Conservation (phyloP, 306 rosid species). For the Crotalaria pallida region DNA sequence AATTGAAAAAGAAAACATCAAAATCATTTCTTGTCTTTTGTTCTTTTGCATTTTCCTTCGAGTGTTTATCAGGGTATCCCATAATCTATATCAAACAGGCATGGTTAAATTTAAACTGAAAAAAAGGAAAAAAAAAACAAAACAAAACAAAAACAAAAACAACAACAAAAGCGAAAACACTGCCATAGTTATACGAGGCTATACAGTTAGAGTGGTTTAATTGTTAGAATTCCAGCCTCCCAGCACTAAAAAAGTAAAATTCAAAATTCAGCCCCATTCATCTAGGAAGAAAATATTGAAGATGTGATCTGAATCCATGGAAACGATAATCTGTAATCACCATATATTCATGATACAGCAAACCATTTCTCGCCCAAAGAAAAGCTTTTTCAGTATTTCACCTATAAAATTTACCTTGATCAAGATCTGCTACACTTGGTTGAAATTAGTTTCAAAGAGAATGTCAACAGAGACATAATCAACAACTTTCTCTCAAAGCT, state of each 20-base stretch:
- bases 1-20: no score
- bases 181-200: no score
- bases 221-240: background rate
- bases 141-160: no score
- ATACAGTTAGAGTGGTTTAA: no score
- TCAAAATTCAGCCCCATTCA: background rate
- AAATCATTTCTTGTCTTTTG: no score
- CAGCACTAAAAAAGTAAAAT: background rate
- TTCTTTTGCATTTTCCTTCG: no score
- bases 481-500: constrained; percentile 44
- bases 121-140: no score
- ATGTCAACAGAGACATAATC: background rate
- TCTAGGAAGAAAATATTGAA: background rate
- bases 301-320: constrained; percentile 9
- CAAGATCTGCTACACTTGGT: constrained; percentile 1
- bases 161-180: no score
- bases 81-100: no score
- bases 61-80: no score
- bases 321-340: constrained; percentile 8
- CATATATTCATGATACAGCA: background rate
- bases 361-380: background rate
- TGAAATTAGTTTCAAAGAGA: background rate
- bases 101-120: no score
- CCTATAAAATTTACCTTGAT: background rate
- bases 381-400: background rate